Conservation (phyloP, 192 early-diverging fungal genomes). For the Dissophora ornata region DNA sequence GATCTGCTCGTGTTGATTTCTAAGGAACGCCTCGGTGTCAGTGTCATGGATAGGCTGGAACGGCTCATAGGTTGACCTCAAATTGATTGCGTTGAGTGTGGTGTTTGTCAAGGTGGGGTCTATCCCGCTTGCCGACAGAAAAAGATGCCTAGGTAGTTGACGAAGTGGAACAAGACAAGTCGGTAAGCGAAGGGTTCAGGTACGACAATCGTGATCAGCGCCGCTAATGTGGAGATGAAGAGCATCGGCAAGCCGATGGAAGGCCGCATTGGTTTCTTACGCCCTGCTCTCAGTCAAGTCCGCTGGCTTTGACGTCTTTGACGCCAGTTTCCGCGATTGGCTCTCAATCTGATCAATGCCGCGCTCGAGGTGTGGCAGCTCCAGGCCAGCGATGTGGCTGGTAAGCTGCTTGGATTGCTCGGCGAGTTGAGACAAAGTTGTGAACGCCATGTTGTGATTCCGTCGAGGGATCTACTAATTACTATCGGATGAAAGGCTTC, state of each 20-base stretch:
- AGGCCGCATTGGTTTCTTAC: too few relatives aligned
- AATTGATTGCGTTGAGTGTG: conserved; percentile 70
- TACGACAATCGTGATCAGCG: conserved; percentile 1
- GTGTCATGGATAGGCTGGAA: conserved; percentile 81
- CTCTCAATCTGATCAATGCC: conserved; percentile 90
- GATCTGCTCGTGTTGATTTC: conserved; percentile 79
- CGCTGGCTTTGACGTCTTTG: conserved; percentile 49
- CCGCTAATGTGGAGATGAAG: too few relatives aligned
- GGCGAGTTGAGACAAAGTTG: conserved; percentile 67
- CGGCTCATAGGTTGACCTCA: conserved; percentile 79
- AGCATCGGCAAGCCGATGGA: too few relatives aligned
- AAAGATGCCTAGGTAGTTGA: conserved; percentile 64
- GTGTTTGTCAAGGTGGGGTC: conserved; percentile 78
- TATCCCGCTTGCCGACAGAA: conserved; percentile 83
- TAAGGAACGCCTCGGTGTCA: conserved; percentile 84
- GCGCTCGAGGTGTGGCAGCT: conserved; percentile 83
- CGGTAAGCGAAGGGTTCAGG: neutral
- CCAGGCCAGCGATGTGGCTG: conserved; percentile 72
- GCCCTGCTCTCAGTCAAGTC: conserved; percentile 58
- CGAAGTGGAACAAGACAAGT: neutral
- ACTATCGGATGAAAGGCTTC: neutral
- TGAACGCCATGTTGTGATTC: conserved; percentile 26
- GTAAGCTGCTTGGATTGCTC: conserved; percentile 83
- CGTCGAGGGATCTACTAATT: too few relatives aligned
- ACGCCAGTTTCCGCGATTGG: conserved; percentile 79